Evolutionary conservation across 2,329 filamentous ascomycete species (phyloP).

Genomic region (Aspergillus pseudonomiae): DNA sequence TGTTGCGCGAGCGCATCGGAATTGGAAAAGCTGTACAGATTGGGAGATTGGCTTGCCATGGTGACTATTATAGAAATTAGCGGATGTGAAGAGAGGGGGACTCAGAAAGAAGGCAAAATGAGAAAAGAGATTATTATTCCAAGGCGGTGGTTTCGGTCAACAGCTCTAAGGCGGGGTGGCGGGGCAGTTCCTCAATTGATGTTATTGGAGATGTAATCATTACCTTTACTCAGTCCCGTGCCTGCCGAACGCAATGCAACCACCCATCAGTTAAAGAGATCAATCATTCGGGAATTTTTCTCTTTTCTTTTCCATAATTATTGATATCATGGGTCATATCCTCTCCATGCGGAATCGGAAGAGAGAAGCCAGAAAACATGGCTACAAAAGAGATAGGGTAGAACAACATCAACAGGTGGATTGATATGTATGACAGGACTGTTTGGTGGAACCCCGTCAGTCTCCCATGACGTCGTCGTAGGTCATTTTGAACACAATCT

Average conservation of each 20-base stretch:
- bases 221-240: not conserved
- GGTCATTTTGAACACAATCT: not conserved
- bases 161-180: slow-evolving; percentile 10
- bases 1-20: slow-evolving; percentile 71
- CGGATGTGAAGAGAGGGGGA: not conserved
- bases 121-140: not conserved
- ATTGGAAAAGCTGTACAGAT: slow-evolving; percentile 78
- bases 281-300: not conserved
- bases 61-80: slow-evolving; percentile 13
- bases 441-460: not conserved
- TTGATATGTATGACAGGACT: not conserved
- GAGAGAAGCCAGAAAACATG: not conserved
- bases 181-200: slow-evolving; percentile 3
- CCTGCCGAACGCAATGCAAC: not conserved
- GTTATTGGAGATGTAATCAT: not conserved
- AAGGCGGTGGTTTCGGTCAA: slow-evolving; percentile 9
- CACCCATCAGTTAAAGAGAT: no score
- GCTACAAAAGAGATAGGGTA: not conserved
- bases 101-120: not conserved
- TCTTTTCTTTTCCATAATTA: not conserved
- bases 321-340: not conserved
- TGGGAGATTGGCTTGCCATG: slow-evolving; percentile 51
- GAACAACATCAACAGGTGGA: not conserved
- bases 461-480: not conserved
- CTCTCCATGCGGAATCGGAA: not conserved